These are phyloP conservation scores for Ogataea degrootiae DNA, from an alignment of 805 yeast genomes.

Conservation along the genomic window DNA sequence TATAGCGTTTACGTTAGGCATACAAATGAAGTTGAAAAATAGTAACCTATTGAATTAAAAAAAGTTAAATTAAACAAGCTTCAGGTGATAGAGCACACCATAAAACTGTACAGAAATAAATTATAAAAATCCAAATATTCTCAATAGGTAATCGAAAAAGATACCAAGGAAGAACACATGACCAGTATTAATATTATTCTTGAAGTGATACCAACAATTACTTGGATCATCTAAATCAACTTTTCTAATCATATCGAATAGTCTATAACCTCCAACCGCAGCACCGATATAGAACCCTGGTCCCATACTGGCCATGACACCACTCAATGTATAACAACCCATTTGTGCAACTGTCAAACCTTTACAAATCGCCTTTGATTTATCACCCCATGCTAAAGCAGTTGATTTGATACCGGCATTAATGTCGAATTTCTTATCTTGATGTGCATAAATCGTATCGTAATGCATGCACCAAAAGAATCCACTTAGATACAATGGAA, in stretches of 20 bases:
- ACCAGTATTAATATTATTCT: constrained; percentile 73
- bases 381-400: constrained; percentile 89
- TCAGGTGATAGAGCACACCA: no score
- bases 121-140: constrained; percentile 40
- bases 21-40: no score
- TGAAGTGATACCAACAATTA: constrained; percentile 80
- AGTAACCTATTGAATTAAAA: no score
- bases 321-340: constrained; percentile 59
- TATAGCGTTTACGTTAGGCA: no score
- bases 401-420: constrained; percentile 92
- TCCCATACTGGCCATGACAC: constrained; percentile 73
- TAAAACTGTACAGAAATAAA: not conserved
- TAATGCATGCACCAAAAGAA: constrained; percentile 93
- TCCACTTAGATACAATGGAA: constrained; percentile 70
- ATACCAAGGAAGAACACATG: constrained; percentile 63
- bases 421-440: constrained; percentile 84
- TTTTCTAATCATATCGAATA: constrained; percentile 59
- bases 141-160: constrained; percentile 56
- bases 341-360: constrained; percentile 67
- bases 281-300: constrained; percentile 75
- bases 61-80: no score
- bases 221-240: constrained; percentile 78
- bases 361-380: constrained; percentile 64
- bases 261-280: constrained; percentile 61
- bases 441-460: constrained; percentile 97